Conservation (phyloP, 768 basidiomycete species). For the Daedaleopsis nitida region DNA sequence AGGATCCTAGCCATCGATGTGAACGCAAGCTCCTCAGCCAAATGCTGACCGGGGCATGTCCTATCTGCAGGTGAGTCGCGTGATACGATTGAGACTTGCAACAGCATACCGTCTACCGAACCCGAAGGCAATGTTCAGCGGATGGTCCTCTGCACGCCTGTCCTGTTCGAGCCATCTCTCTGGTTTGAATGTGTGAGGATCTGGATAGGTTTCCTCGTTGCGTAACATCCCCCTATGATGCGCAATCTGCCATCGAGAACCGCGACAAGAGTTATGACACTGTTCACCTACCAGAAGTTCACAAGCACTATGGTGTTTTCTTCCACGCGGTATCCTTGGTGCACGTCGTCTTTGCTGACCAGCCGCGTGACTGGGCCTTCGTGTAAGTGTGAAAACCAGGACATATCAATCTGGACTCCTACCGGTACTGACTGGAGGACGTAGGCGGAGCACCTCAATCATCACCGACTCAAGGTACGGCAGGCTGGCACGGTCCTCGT, state of each 20-base stretch:
- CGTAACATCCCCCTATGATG: conserved; percentile 39
- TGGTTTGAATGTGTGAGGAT: conserved; percentile 30
- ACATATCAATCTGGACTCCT: conserved; percentile 12
- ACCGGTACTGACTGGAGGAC: conserved; percentile 12
- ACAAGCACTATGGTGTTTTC: conserved; percentile 17
- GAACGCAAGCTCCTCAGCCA: conserved; percentile 12
- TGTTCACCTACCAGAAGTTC: conserved; percentile 21
- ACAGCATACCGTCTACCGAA: conserved; percentile 6
- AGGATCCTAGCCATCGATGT: conserved; percentile 10
- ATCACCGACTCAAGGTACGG: conserved; percentile 32
- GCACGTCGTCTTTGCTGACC: conserved; percentile 19
- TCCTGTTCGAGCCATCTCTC: conserved; percentile 24
- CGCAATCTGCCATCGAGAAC: background rate
- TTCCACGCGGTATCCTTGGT: conserved; percentile 19
- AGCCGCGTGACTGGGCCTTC: background rate
- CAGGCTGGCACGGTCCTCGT: conserved; percentile 21
- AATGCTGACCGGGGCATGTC: conserved; percentile 16
- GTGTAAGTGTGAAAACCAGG: background rate
- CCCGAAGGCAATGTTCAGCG: conserved; percentile 6
- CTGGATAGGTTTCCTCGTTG: conserved; percentile 42
- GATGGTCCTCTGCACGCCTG: background rate
- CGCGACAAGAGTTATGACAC: background rate
- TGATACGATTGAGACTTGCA: background rate
- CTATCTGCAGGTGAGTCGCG: background rate
- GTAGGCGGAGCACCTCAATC: conserved; percentile 30